phyloP scores from a whole-genome alignment of 345 rosid genomes.

The Lepidium sativum region DNA sequence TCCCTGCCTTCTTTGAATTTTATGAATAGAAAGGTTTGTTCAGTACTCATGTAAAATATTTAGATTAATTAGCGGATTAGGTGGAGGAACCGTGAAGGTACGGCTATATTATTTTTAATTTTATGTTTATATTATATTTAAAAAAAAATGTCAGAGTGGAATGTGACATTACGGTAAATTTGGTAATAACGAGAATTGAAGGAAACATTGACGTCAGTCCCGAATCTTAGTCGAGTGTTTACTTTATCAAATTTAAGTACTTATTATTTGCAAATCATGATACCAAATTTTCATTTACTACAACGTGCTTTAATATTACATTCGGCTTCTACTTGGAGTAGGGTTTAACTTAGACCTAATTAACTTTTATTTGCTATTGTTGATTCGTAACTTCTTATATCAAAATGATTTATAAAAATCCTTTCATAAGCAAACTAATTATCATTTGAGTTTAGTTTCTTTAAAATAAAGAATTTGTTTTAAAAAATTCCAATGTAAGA shows the following conservation, averaged over 20 bases:
- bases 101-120: not conserved
- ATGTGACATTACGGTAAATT: slow-evolving; percentile 22
- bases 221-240: slow-evolving; percentile 19
- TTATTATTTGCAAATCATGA: not conserved
- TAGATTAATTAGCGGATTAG: slow-evolving; percentile 18
- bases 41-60: too few species aligned
- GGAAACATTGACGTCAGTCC: slow-evolving; percentile 20
- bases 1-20: too few species aligned
- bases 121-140: not conserved
- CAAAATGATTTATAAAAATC: not conserved
- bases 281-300: not conserved
- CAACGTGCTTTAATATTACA: not conserved
- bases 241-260: slow-evolving; percentile 4
- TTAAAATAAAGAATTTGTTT: too few species aligned
- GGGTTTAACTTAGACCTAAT: slow-evolving; percentile 5
- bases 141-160: slow-evolving; percentile 18
- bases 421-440: not conserved
- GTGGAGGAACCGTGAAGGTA: slow-evolving; percentile 16
- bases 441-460: too few species aligned
- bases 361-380: not conserved
- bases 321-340: slow-evolving; percentile 23
- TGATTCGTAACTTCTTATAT: not conserved
- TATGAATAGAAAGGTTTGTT: too few species aligned
- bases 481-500: too few species aligned
- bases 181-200: slow-evolving; percentile 18